Percentiles rank a stretch among this genome's conserved stretches.
Conservation (phyloP, 2,329 filamentous ascomycete species). For the Xylaria sp. region DNA sequence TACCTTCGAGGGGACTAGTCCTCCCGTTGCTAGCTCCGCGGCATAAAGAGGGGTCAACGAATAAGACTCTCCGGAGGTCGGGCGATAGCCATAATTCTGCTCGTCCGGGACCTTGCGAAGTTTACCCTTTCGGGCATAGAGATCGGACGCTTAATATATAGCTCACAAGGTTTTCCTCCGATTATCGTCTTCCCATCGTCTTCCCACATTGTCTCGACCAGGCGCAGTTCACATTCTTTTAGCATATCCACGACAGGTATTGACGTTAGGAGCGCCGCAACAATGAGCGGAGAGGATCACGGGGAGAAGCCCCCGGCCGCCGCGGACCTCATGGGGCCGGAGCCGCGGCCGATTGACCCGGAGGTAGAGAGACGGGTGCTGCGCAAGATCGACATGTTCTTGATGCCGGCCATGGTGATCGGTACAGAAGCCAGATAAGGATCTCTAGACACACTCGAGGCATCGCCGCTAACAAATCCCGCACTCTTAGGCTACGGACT, state of each 20-base stretch:
- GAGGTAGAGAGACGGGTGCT: constrained; percentile 61
- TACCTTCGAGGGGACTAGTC: too few relatives aligned
- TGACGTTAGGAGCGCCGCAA: too few relatives aligned
- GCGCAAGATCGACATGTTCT: constrained; percentile 69
- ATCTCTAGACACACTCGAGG: too few relatives aligned
- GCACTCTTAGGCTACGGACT: constrained; percentile 57
- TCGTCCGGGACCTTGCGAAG: not conserved
- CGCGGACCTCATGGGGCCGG: not conserved
- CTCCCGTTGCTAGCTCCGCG: constrained; percentile 7
- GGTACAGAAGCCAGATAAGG: constrained; percentile 34
- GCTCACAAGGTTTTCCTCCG: not conserved
- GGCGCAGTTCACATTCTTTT: not conserved
- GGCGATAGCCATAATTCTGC: not conserved
- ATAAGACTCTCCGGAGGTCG: not conserved
- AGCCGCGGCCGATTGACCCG: constrained; percentile 45
- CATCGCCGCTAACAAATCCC: not conserved
- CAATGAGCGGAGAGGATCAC: not conserved
- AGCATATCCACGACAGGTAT: not conserved
- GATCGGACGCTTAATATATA: not conserved
- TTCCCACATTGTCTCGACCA: not conserved
- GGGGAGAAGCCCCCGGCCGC: not conserved
- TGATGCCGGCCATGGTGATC: constrained; percentile 71
- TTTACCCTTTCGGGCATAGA: not conserved
- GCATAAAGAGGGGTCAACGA: constrained; percentile 7
- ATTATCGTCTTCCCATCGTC: not conserved